phyloP scores from a whole-genome alignment of 805 yeast genomes.

The Zygosaccharomyces siamensis region DNA sequence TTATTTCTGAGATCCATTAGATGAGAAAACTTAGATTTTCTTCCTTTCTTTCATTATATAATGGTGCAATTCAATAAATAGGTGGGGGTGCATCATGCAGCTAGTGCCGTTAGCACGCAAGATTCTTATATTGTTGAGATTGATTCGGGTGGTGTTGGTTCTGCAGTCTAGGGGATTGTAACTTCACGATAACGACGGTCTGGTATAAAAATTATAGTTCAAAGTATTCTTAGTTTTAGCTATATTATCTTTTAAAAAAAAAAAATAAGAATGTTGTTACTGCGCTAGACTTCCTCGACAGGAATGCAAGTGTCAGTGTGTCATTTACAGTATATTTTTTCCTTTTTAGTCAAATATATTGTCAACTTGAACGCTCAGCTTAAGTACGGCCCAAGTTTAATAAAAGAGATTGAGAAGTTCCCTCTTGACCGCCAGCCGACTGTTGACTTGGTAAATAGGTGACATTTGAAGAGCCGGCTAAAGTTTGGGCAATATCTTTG shows the following conservation, averaged over 20 bases:
- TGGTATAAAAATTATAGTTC: not conserved
- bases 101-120: not conserved
- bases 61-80: not conserved
- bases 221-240: not conserved
- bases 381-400: conserved; percentile 65
- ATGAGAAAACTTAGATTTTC: too few species aligned
- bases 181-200: not conserved
- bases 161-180: not conserved
- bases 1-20: too few species aligned
- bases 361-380: not conserved
- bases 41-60: not conserved
- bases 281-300: not conserved
- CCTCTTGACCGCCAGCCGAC: conserved; percentile 38
- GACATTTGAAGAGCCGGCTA: conserved; percentile 77
- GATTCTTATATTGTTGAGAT: not conserved
- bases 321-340: not conserved
- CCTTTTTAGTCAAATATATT: not conserved
- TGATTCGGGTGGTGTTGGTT: not conserved
- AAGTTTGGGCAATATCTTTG: conserved; percentile 86
- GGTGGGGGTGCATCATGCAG: not conserved
- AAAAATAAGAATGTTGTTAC: not conserved
- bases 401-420: conserved; percentile 49
- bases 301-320: not conserved
- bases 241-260: not conserved
- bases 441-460: conserved; percentile 71